Percentiles rank a stretch among this genome's conserved stretches.
Evolutionary conservation across 306 rosid species (phyloP).

Genomic region (Castanea mollissima): DNA sequence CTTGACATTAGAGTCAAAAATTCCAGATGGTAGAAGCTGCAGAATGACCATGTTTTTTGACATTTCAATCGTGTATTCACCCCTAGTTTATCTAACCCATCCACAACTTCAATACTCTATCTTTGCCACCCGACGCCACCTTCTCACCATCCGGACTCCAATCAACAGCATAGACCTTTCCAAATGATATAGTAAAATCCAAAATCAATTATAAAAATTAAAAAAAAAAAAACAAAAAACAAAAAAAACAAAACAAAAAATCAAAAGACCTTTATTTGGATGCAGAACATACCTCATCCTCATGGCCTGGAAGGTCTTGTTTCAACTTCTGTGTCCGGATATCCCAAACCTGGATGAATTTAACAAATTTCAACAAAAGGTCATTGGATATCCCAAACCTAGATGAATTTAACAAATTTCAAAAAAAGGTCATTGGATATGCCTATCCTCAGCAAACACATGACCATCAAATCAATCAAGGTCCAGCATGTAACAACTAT

Average conservation of each 20-base stretch:
- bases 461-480: too few relatives aligned
- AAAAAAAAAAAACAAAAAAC: too few relatives aligned
- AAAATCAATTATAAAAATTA: background rate
- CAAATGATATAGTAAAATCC: background rate
- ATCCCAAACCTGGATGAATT: slow-evolving; percentile 80
- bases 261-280: background rate
- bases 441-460: too few relatives aligned
- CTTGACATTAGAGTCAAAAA: background rate
- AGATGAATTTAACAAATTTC: slow-evolving; percentile 11
- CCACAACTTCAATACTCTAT: slow-evolving; percentile 91
- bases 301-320: slow-evolving; percentile 98
- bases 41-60: background rate
- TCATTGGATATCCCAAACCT: slow-evolving; percentile 52
- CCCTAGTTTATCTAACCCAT: slow-evolving; percentile 60
- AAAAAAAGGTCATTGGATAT: background rate
- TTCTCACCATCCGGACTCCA: slow-evolving; percentile 99
- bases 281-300: slow-evolving; percentile 66
- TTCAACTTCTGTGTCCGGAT: slow-evolving; percentile 69
- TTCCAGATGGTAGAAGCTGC: background rate
- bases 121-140: slow-evolving; percentile 98
- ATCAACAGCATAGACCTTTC: slow-evolving; percentile 86
- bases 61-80: background rate
- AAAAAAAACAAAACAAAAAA: background rate
- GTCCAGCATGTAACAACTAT: background rate
- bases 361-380: background rate